These are phyloP conservation scores for Citrullus mucosospermus DNA, from an alignment of 306 rosid genomes.

Conservation along the genomic window DNA sequence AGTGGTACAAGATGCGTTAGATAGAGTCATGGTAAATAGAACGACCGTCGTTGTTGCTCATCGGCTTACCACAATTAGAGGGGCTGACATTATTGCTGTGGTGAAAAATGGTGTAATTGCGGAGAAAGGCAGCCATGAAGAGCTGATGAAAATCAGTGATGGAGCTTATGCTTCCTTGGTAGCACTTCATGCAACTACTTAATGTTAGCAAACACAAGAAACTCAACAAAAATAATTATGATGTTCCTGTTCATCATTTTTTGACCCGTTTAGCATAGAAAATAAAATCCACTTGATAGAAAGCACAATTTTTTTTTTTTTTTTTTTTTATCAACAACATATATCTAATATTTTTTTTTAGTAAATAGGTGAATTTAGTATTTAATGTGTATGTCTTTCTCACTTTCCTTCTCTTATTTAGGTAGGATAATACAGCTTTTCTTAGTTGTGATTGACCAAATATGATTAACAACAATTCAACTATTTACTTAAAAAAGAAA, in stretches of 20 bases:
- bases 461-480: not conserved
- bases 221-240: not conserved
- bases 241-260: too few species aligned
- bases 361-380: too few species aligned
- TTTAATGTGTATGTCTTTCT: not conserved
- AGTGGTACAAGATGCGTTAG: conserved; percentile 75
- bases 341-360: too few species aligned
- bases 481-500: not conserved
- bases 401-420: not conserved
- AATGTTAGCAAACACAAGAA: not conserved
- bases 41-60: conserved; percentile 87
- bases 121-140: conserved; percentile 71
- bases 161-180: conserved; percentile 78
- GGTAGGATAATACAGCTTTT: not conserved
- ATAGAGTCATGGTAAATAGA: conserved; percentile 58
- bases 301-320: too few species aligned
- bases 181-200: conserved; percentile 48
- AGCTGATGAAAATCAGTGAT: conserved; percentile 40
- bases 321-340: too few species aligned
- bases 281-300: too few species aligned
- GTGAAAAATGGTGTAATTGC: conserved; percentile 59
- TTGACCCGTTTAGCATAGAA: too few species aligned
- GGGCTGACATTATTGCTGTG: conserved; percentile 61
- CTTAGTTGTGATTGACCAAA: not conserved
- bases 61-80: conserved; percentile 63